phyloP scores from a whole-genome alignment of 352 stramenopile species.

The Phytopythium kandeliae region DNA sequence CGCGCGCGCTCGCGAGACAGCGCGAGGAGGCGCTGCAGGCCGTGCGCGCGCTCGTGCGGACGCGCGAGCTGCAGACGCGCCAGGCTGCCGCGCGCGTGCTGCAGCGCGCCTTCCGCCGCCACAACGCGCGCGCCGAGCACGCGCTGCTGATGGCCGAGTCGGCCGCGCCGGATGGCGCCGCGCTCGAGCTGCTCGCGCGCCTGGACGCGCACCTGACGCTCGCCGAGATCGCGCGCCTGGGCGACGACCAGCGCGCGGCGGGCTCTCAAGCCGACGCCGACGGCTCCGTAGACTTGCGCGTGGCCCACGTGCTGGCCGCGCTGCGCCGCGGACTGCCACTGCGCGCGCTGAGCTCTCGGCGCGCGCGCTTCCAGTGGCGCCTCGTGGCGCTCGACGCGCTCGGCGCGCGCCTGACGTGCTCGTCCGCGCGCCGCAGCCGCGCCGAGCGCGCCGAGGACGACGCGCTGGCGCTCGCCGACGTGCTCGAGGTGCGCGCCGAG shows the following conservation, averaged over 20 bases:
- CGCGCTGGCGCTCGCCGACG: constrained; percentile 39
- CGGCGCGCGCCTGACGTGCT: constrained; percentile 56
- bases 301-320: constrained; percentile 58
- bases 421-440: constrained; percentile 27
- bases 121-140: constrained; percentile 40
- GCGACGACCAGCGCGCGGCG: too few relatives aligned
- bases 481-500: constrained; percentile 32
- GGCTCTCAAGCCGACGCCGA: not conserved
- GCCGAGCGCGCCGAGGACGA: constrained; percentile 11
- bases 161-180: constrained; percentile 33
- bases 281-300: constrained; percentile 11
- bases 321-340: constrained; percentile 60
- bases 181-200: constrained; percentile 35
- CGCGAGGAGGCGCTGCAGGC: constrained; percentile 31
- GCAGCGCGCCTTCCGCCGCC: constrained; percentile 44
- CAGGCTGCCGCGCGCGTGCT: constrained; percentile 47
- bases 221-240: constrained; percentile 35
- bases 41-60: constrained; percentile 47
- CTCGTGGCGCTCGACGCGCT: constrained; percentile 58
- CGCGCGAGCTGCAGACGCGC: constrained; percentile 51
- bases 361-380: constrained; percentile 45
- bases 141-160: constrained; percentile 50
- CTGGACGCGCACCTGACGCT: constrained; percentile 59
- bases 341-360: constrained; percentile 42
- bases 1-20: not conserved